Percentiles rank a stretch among this genome's conserved stretches.
These are phyloP conservation scores for Phytomonas serpens DNA, from an alignment of 208 protist genomes.

Conservation along the genomic window DNA sequence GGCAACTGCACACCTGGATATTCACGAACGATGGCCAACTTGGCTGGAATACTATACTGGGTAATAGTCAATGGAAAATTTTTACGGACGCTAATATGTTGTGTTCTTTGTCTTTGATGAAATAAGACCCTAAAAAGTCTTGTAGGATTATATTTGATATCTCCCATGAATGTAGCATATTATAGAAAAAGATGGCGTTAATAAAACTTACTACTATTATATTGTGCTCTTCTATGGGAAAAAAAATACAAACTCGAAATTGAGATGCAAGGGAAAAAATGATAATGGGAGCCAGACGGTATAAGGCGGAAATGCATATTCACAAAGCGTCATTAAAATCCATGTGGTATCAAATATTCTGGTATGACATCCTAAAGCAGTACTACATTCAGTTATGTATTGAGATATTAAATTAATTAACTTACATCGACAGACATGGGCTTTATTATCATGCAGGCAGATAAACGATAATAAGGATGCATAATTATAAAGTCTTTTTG, in stretches of 20 bases:
- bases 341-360: neutral
- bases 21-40: neutral
- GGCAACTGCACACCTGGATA: neutral
- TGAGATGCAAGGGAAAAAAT: neutral
- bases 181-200: neutral
- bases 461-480: neutral
- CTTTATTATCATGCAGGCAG: neutral
- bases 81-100: neutral
- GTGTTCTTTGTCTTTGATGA: neutral
- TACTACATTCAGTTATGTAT: neutral
- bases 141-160: neutral
- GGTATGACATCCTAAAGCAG: neutral
- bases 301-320: neutral
- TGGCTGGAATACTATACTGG: neutral
- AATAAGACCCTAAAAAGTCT: neutral
- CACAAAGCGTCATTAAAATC: neutral
- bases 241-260: neutral
- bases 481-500: conserved; percentile 1
- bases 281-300: neutral
- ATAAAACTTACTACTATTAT: neutral
- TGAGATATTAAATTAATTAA: neutral
- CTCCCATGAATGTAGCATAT: neutral
- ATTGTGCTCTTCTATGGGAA: neutral
- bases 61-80: neutral
- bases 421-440: neutral